phyloP scores from a whole-genome alignment of 495 filamentous ascomycete genomes.

The Aspergillus coremiiformis region DNA sequence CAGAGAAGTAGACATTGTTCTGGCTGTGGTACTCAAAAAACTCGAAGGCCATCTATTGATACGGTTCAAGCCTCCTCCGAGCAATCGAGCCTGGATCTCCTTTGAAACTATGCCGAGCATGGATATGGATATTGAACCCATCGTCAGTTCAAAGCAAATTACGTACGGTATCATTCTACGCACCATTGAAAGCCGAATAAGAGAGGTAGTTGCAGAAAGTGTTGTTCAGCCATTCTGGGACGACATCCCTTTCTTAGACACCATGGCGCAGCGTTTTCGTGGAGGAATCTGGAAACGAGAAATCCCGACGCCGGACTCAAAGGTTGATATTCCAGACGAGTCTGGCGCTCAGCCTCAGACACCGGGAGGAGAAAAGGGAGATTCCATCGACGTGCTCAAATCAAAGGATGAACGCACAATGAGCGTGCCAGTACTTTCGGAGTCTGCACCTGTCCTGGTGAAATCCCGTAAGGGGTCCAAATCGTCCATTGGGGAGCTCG shows the following conservation, averaged over 20 bases:
- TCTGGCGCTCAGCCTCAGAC: constrained; percentile 44
- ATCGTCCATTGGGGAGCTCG: constrained; percentile 23
- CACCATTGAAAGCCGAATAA: constrained; percentile 88
- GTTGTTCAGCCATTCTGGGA: constrained; percentile 95
- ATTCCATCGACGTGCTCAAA: constrained; percentile 28
- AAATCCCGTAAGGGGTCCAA: constrained; percentile 30
- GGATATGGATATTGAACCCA: constrained; percentile 85
- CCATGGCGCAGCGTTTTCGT: constrained; percentile 63
- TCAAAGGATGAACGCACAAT: constrained; percentile 52
- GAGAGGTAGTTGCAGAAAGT: constrained; percentile 87
- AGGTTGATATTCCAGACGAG: constrained; percentile 50
- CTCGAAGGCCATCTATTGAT: constrained; percentile 78
- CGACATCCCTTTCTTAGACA: constrained; percentile 82
- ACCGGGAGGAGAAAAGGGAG: constrained; percentile 25
- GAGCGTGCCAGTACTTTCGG: constrained; percentile 44
- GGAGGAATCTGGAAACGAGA: constrained; percentile 84
- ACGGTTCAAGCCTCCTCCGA: constrained; percentile 88
- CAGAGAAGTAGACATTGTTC: constrained; percentile 78
- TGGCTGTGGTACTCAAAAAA: constrained; percentile 79
- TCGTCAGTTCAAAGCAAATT: constrained; percentile 91
- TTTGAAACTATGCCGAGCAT: constrained; percentile 90
- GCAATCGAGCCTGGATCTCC: constrained; percentile 89
- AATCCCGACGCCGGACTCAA: constrained; percentile 35
- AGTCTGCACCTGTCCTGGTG: constrained; percentile 20
- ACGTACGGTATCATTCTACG: constrained; percentile 87